Evolutionary conservation across 768 basidiomycete species (phyloP).

Genomic region (Strobilomyces confusus): DNA sequence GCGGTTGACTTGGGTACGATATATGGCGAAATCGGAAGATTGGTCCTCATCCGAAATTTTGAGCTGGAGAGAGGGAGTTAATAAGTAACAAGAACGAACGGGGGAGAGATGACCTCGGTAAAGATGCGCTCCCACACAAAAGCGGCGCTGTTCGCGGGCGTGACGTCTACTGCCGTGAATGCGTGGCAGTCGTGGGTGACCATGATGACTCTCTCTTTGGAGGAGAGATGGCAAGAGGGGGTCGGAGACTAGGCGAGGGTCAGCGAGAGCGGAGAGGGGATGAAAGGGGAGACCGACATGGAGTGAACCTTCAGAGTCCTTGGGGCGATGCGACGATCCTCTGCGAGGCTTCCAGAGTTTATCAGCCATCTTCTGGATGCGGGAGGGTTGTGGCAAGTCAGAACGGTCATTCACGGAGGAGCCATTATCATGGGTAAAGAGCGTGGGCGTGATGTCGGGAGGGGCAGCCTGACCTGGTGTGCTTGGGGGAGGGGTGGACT

Average conservation of each 20-base stretch:
- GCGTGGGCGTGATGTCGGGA: constrained; percentile 36
- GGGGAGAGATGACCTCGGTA: constrained; percentile 52
- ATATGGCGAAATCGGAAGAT: constrained; percentile 63
- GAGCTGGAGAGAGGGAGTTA: constrained; percentile 42
- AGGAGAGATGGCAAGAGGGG: constrained; percentile 25
- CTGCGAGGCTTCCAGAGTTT: constrained; percentile 26
- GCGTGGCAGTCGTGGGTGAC: constrained; percentile 78
- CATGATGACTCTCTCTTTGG: constrained; percentile 44
- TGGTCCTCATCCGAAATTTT: constrained; percentile 84
- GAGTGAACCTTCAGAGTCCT: constrained; percentile 27
- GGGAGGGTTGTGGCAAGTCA: constrained; percentile 27
- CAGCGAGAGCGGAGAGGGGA: constrained; percentile 3
- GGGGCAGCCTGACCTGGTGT: constrained; percentile 53
- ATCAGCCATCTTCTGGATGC: constrained; percentile 32
- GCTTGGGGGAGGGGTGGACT: constrained; percentile 68
- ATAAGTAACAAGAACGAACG: neutral
- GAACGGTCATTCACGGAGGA: constrained; percentile 27
- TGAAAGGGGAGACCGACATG: constrained; percentile 11
- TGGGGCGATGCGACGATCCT: constrained; percentile 27
- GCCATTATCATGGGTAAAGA: constrained; percentile 38
- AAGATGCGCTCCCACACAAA: constrained; percentile 80
- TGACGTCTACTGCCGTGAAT: constrained; percentile 69
- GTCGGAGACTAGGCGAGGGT: constrained; percentile 28
- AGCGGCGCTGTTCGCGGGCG: constrained; percentile 56
- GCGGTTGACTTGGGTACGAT: constrained; percentile 82